Base-by-base conservation (phyloP, 1,139 yeast genomes). In the Zygosaccharomyces sapae region DNA sequence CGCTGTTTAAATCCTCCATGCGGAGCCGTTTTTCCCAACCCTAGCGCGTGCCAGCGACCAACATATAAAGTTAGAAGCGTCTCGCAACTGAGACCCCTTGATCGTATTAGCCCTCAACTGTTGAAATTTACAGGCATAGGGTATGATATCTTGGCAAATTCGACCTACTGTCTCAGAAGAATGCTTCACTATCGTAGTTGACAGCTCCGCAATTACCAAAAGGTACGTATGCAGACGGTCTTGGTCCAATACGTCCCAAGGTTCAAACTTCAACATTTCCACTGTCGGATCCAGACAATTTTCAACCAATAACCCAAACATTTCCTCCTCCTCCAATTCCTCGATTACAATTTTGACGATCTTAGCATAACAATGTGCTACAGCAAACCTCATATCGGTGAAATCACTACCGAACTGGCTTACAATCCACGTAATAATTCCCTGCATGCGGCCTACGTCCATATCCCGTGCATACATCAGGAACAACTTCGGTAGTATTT, bases 41-140 rank as follows among this genome's bases (percentile, higher is more conserved):
- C 45, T 38, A 9, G 76, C 58, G 51, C 80, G 71, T 33, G 77
- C 71, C 12, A 80, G 47, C 0, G 86, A 74, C 89, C 89, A 83
- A 41, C 76, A 69, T 1, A 86, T 79, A 61, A 85, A 90, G 62
- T 95, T 86, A 0, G 94, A 81, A 0, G 97, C 81, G 62, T 90
- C 97, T 45, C 95, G 73, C 1, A 90, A 75, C 55, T 83, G 88
- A 2, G 77, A 68, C 0, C 95, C 95, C 9, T 76, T 61, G 0
- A 80, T 70, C 12, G 73, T 68, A 0, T 79, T 75, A 10, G 79
- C 62, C 44, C 75, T 62, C 36, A 68, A 65, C 48, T 81, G 83
- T 48, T 78, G 81, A 50, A 83, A 75, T 41, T 72, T 76, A 5
- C 81, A 63, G 0, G 86, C 76, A 18, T 53, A 52, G 1, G 56